Conservation (phyloP, 2,329 filamentous ascomycete species). For the Parasarocladium wereldwijsianum region DNA sequence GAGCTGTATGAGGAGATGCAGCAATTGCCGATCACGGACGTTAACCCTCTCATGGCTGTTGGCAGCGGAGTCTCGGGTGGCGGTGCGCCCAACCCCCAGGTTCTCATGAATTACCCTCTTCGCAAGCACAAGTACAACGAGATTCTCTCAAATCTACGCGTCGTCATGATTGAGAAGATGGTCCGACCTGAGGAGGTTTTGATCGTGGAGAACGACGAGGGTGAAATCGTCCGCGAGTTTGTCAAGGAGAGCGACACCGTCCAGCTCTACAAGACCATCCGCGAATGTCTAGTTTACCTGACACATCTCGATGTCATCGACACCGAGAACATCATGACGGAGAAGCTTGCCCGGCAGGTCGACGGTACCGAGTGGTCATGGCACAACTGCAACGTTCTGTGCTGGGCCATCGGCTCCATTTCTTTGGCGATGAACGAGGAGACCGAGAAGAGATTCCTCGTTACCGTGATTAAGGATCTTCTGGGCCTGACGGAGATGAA, state of each 20-base stretch:
- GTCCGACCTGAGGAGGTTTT: conserved; percentile 93
- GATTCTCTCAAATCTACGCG: conserved; percentile 80
- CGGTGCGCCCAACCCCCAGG: conserved; percentile 69
- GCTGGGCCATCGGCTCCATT: conserved; percentile 98
- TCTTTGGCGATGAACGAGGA: conserved; percentile 99
- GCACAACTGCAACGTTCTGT: conserved; percentile 98
- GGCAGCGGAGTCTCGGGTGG: conserved; percentile 52
- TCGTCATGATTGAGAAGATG: conserved; percentile 99
- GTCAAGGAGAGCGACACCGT: conserved; percentile 99
- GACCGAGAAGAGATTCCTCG: conserved; percentile 94
- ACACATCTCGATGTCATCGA: conserved; percentile 96
- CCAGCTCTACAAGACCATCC: conserved; percentile 96
- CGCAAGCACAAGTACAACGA: conserved; percentile 97
- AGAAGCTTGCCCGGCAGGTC: conserved; percentile 90
- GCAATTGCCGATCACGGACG: conserved; percentile 78
- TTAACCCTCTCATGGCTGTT: conserved; percentile 79
- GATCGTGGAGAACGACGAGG: conserved; percentile 98
- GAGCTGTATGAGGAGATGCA: conserved; percentile 99
- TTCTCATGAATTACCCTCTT: conserved; percentile 82
- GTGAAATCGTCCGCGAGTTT: conserved; percentile 96
- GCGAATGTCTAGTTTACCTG: conserved; percentile 91
- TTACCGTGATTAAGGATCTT: conserved; percentile 97
- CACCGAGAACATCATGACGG: conserved; percentile 98
- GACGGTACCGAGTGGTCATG: conserved; percentile 96
- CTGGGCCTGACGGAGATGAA: conserved; percentile 98